Base-by-base conservation (phyloP, 2,329 filamentous ascomycete species). In the Colletotrichum shisoi region DNA sequence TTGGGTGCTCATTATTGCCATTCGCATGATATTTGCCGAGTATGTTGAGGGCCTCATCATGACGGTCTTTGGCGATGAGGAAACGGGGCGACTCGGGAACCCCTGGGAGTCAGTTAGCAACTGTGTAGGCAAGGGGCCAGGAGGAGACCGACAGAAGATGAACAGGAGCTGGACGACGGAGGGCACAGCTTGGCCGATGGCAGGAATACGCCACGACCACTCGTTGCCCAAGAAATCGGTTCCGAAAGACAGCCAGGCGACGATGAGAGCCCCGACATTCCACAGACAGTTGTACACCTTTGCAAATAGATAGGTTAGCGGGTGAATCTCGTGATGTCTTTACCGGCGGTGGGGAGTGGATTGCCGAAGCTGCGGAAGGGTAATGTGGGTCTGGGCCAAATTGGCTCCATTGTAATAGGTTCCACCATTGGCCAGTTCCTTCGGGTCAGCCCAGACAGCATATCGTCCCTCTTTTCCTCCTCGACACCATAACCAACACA, bases 131-230 rank as follows among this genome's bases (percentile, higher is more conserved):
- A 42, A 12, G 21, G 40, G 31, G 51, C 24, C 19, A 4, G 19
- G 2, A 4, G 27, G 1, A 8, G 19, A 42, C 67, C 40, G 52
- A 69, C 73, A 81, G 70, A 79, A 86, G 73, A 88, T 83, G 71
- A 84, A 83, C 39, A 72, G 46, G 49, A 85, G 72, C 73, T 85
- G 84, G 60, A 84, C 76, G 19, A 81, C 46, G 0, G 80, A 83
- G 1, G 83, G 83, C 4, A 81, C 54, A 8, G 79, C 79, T 76
- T 86, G 84, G 3, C 86, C 72, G 9, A 85, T 72, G 5, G 79
- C 80, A 11, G 84, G 80, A 3, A 81, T 77, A 61, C 83, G 78
- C 84, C 84, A 87, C 17, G 82, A 81, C 83, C 82, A 85, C 64
- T 84, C 79, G 64, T 75, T 82, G 2, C 74, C 65, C 42, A 84